Percentiles rank a stretch among this genome's conserved stretches.
phyloP scores from a whole-genome alignment of 345 rosid species.

The Excoecaria agallocha region DNA sequence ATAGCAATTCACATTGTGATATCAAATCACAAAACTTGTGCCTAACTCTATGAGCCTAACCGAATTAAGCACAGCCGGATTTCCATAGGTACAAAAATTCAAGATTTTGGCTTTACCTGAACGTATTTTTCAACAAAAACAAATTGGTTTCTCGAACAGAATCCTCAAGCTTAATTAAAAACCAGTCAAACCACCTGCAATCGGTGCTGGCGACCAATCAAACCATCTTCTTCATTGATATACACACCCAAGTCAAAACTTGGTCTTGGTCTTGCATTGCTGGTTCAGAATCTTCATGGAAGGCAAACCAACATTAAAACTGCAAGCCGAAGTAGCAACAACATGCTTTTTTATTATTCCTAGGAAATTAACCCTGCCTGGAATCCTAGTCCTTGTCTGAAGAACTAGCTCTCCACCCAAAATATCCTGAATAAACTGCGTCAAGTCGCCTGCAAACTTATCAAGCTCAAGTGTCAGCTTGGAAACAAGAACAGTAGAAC shows the following conservation, averaged over 20 bases:
- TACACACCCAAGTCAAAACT: constrained; percentile 28
- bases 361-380: constrained; percentile 46
- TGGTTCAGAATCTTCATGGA: constrained; percentile 41
- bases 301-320: constrained; percentile 32
- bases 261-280: constrained; percentile 36
- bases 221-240: background rate
- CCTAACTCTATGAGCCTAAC: no score
- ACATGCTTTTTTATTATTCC: constrained; percentile 40
- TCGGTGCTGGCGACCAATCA: no score
- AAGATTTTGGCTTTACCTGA: background rate
- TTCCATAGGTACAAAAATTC: background rate
- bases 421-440: constrained; percentile 36
- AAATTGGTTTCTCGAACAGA: background rate
- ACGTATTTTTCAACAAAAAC: background rate
- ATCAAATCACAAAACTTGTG: no score
- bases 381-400: constrained; percentile 43
- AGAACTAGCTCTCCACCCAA: constrained; percentile 33
- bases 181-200: no score
- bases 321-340: constrained; percentile 39
- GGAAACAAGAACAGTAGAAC: constrained; percentile 25
- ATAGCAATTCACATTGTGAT: no score
- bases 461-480: constrained; percentile 46
- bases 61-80: no score
- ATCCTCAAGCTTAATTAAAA: no score
- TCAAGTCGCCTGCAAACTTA: constrained; percentile 23